Evolutionary conservation across 1,284 basidiomycete genomes (phyloP).

Genomic region (Cryptococcus floricola): DNA sequence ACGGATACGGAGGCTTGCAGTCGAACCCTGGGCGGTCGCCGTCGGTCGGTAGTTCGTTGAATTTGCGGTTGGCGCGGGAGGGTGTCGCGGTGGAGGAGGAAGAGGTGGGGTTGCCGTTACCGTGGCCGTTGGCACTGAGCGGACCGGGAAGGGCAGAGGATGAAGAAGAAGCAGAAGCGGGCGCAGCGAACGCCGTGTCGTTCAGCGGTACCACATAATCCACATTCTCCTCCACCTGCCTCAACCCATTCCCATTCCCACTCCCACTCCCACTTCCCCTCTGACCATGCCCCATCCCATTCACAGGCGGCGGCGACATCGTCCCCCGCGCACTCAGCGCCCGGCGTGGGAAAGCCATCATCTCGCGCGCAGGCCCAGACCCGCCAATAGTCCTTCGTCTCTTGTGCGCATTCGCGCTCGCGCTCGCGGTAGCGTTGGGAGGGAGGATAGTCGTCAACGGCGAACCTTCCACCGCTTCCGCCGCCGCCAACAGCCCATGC

Average conservation of each 20-base stretch:
- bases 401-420: conserved; percentile 22
- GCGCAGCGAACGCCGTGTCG: conserved; percentile 11
- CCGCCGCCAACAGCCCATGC: conserved; percentile 39
- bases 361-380: conserved; percentile 18
- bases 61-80: conserved; percentile 21
- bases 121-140: not conserved
- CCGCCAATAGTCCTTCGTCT: conserved; percentile 39
- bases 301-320: conserved; percentile 19
- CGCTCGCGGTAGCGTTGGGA: not conserved
- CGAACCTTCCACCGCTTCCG: conserved; percentile 42
- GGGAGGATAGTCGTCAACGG: conserved; percentile 34
- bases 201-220: conserved; percentile 23
- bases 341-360: conserved; percentile 16
- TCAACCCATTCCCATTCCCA: conserved; percentile 1
- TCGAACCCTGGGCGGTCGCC: conserved; percentile 41
- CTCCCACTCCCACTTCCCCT: no score
- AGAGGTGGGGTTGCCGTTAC: not conserved
- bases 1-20: conserved; percentile 48
- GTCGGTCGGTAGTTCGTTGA: conserved; percentile 41
- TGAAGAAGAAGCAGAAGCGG: not conserved
- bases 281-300: not conserved
- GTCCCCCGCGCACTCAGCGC: conserved; percentile 14
- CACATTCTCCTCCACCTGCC: conserved; percentile 20
- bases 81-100: not conserved
- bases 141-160: not conserved